Conservation (phyloP, 129 eudicot species). For the Saussurea involucrata region DNA sequence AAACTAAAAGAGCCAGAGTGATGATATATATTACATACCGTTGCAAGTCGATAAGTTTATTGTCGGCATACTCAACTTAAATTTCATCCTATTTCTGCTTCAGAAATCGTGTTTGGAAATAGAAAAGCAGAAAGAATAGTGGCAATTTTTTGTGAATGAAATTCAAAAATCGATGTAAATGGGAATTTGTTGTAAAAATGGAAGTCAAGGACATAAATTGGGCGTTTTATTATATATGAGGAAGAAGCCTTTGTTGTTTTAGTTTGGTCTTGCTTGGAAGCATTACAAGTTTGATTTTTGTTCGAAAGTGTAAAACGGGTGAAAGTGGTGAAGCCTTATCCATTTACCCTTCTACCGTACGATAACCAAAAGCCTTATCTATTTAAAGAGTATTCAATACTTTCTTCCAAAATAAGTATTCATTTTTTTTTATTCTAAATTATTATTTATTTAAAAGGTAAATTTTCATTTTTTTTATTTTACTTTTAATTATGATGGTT, state of each 20-base stretch:
- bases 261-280: slow-evolving; percentile 32
- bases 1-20: not conserved
- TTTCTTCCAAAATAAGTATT: no score
- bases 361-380: not conserved
- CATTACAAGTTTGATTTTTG: slow-evolving; percentile 18
- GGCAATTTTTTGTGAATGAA: not conserved
- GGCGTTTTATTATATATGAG: slow-evolving; percentile 14
- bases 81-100: slow-evolving; percentile 19
- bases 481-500: no score
- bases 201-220: not conserved
- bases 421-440: no score
- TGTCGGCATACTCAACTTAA: slow-evolving; percentile 3
- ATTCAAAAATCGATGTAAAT: not conserved
- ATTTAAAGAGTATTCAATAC: no score
- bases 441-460: no score
- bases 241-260: slow-evolving; percentile 25
- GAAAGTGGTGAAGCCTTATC: slow-evolving; percentile 28
- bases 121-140: not conserved
- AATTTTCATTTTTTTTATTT: no score
- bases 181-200: not conserved
- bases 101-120: not conserved
- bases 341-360: slow-evolving; percentile 4
- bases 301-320: slow-evolving; percentile 13
- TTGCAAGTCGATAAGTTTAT: slow-evolving; percentile 11
- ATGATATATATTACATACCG: slow-evolving; percentile 10